Evolutionary conservation across 2,329 filamentous ascomycete species (phyloP).

Genomic region (Fusarium sp.): DNA sequence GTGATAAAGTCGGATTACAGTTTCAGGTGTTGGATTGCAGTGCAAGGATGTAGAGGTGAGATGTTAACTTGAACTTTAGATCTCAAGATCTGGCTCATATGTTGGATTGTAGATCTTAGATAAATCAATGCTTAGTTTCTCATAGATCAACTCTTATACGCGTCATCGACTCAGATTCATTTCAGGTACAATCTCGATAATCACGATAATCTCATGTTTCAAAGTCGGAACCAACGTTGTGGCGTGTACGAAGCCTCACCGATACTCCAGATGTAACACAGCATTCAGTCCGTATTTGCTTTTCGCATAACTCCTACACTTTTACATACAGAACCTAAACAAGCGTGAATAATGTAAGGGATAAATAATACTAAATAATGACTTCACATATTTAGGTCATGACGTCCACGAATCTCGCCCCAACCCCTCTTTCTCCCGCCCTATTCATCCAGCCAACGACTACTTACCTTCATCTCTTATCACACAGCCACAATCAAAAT

Average conservation of each 20-base stretch:
- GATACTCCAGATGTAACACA: background rate
- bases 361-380: background rate
- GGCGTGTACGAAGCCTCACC: background rate
- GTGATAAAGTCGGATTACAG: background rate
- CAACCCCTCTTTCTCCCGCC: background rate
- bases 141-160: fast-evolving
- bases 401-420: conserved; percentile 16
- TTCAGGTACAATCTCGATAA: background rate
- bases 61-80: background rate
- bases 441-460: background rate
- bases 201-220: background rate
- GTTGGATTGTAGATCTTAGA: background rate
- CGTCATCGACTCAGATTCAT: background rate
- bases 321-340: fast-evolving
- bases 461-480: background rate
- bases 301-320: background rate
- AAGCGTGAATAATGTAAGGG: background rate
- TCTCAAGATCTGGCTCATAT: background rate
- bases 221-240: background rate
- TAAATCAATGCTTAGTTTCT: background rate
- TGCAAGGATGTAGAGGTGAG: background rate
- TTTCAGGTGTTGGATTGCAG: background rate
- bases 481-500: background rate
- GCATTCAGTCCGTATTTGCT: background rate
- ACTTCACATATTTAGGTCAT: conserved; percentile 15